A percentile compares a stretch with the other conserved stretches of the same genome.
Evolutionary conservation across 352 stramenopile genomes (phyloP).

Genomic region (Phytophthora foliorum): DNA sequence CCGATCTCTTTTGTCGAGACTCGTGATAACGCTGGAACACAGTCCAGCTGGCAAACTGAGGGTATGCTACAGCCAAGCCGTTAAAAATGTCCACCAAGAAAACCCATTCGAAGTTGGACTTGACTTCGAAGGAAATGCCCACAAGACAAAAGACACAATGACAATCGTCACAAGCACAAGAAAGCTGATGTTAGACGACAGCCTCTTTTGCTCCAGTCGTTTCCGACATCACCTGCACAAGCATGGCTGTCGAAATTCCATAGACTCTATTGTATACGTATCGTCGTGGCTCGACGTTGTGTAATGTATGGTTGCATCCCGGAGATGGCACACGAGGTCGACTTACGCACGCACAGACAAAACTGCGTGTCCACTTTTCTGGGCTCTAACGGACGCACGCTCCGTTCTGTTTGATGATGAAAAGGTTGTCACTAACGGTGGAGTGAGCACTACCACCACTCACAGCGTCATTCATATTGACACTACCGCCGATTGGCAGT

Average conservation of each 20-base stretch:
- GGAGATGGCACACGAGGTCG: too few species aligned
- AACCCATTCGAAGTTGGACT: too few species aligned
- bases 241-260: slow-evolving; percentile 2
- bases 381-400: slow-evolving; percentile 17
- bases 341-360: not conserved
- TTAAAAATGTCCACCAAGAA: too few species aligned
- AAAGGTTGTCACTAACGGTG: slow-evolving; percentile 9
- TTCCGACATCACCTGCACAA: not conserved
- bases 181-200: not conserved
- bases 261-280: not conserved
- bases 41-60: too few species aligned
- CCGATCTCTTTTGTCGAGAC: not conserved
- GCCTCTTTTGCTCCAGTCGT: not conserved
- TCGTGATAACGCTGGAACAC: not conserved
- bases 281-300: too few species aligned
- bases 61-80: too few species aligned
- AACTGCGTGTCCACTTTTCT: slow-evolving; percentile 2
- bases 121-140: too few species aligned
- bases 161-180: too few species aligned
- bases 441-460: not conserved
- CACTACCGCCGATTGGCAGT: not conserved
- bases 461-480: not conserved
- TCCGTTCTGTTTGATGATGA: slow-evolving; percentile 19
- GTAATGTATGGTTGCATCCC: too few species aligned
- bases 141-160: too few species aligned